Conservation (phyloP, 1,284 basidiomycete genomes). For the Meira miltonrushii region DNA sequence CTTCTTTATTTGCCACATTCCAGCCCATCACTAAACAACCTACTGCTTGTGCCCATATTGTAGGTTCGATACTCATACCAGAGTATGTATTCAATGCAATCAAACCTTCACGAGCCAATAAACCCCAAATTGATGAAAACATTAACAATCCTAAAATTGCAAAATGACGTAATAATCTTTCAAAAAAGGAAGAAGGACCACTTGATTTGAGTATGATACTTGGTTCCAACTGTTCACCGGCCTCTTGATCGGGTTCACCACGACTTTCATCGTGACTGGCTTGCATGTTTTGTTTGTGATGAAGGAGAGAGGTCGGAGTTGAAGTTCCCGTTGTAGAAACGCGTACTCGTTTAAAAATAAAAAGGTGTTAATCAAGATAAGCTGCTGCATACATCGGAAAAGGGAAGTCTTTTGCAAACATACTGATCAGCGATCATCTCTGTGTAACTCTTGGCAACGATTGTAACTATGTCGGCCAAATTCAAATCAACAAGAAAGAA, state of each 20-base stretch:
- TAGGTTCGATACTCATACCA: slow-evolving; percentile 70
- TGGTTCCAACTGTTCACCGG: too few relatives aligned
- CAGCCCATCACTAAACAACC: slow-evolving; percentile 80
- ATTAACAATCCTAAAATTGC: slow-evolving; percentile 45
- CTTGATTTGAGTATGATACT: too few relatives aligned
- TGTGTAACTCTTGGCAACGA: too few relatives aligned
- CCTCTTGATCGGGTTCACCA: too few relatives aligned
- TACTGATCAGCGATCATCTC: too few relatives aligned
- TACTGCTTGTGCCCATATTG: slow-evolving; percentile 79
- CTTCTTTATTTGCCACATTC: slow-evolving; percentile 45
- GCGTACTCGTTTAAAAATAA: neutral
- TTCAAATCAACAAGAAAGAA: slow-evolving; percentile 1
- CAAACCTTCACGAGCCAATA: slow-evolving; percentile 53
- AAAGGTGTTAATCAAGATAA: neutral
- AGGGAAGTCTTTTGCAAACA: too few relatives aligned
- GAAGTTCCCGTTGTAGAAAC: too few relatives aligned
- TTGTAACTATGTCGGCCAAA: slow-evolving; percentile 4
- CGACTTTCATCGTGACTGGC: too few relatives aligned
- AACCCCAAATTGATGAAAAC: slow-evolving; percentile 53
- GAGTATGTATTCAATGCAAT: slow-evolving; percentile 60
- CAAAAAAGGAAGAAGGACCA: too few relatives aligned
- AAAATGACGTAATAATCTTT: slow-evolving; percentile 17
- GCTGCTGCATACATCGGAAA: neutral
- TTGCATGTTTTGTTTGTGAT: too few relatives aligned
- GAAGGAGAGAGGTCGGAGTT: too few relatives aligned